A percentile compares a stretch with the other conserved stretches of the same genome.
phyloP scores from a whole-genome alignment of 2,329 filamentous ascomycete species.

The Aureobasidium sp. region DNA sequence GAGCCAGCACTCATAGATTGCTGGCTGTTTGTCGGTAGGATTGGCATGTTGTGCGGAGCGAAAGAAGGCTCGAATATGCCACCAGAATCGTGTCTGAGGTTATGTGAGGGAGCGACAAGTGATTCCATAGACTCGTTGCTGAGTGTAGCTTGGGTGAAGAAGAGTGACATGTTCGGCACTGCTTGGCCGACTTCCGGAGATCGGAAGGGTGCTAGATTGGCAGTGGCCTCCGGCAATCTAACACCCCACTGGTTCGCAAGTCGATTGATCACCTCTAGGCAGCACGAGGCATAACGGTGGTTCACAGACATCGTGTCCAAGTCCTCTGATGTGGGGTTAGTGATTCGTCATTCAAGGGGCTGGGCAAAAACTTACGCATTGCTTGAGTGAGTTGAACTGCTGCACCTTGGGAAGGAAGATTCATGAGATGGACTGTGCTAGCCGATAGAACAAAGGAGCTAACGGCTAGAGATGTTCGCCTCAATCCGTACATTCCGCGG shows the following conservation, averaged over 20 bases:
- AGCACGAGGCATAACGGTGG: constrained; percentile 35
- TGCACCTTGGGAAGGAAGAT: constrained; percentile 31
- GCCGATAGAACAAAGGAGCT: constrained; percentile 34
- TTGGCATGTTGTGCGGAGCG: constrained; percentile 7
- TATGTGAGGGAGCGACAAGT: not conserved
- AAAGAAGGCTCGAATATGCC: constrained; percentile 10
- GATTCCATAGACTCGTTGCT: constrained; percentile 9
- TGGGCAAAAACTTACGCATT: constrained; percentile 18
- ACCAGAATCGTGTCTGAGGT: constrained; percentile 9
- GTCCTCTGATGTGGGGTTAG: constrained; percentile 18
- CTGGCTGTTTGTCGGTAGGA: not conserved
- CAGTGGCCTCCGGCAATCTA: constrained; percentile 31
- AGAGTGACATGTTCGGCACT: constrained; percentile 6
- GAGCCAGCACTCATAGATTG: not conserved
- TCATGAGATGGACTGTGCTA: constrained; percentile 37
- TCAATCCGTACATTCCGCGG: constrained; percentile 35
- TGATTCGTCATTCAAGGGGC: not conserved
- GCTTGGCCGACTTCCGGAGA: not conserved
- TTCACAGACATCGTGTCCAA: constrained; percentile 35
- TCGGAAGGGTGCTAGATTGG: constrained; percentile 1
- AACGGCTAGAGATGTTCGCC: constrained; percentile 31
- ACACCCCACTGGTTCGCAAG: constrained; percentile 38
- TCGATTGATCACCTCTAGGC: constrained; percentile 34
- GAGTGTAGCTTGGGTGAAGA: constrained; percentile 8
- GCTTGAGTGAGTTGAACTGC: constrained; percentile 32